Evolutionary conservation across 2,329 filamentous ascomycete species (phyloP).

Genomic region (Talaromyces sp.): DNA sequence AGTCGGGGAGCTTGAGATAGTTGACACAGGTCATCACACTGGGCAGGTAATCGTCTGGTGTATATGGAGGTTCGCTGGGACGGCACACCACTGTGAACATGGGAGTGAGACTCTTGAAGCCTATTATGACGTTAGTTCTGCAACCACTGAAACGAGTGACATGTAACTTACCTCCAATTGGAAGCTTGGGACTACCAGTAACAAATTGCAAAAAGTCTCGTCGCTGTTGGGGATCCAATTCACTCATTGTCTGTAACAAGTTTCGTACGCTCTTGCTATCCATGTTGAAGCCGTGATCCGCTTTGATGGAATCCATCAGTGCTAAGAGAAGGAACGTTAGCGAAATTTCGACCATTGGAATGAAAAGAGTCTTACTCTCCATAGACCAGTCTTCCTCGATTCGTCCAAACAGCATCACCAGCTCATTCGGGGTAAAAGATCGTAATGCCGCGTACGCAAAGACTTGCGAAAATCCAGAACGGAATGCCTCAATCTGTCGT

Average conservation of each 20-base stretch:
- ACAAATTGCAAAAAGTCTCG: conserved; percentile 97
- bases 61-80: conserved; percentile 90
- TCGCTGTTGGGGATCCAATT: conserved; percentile 69
- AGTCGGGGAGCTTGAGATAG: conserved; percentile 96
- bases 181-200: conserved; percentile 94
- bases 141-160: not conserved
- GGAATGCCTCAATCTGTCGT: conserved; percentile 87
- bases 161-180: conserved; percentile 77
- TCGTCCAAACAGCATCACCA: conserved; percentile 90
- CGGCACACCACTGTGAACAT: conserved; percentile 99
- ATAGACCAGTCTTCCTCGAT: conserved; percentile 96
- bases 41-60: conserved; percentile 95
- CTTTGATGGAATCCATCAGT: conserved; percentile 97
- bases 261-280: conserved; percentile 96
- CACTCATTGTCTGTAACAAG: conserved; percentile 89
- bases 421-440: conserved; percentile 90
- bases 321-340: conserved; percentile 51
- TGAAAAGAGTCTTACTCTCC: conserved; percentile 68
- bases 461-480: conserved; percentile 86
- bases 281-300: conserved; percentile 97
- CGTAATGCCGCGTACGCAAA: conserved; percentile 92
- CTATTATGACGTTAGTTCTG: conserved; percentile 49
- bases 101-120: conserved; percentile 93
- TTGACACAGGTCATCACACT: conserved; percentile 99
- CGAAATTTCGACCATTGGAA: not conserved